A percentile compares a stretch with the other conserved stretches of the same genome.
These are phyloP conservation scores for Paraconiothyrium brasiliense DNA, from an alignment of 2,329 filamentous ascomycete genomes.

Conservation along the genomic window DNA sequence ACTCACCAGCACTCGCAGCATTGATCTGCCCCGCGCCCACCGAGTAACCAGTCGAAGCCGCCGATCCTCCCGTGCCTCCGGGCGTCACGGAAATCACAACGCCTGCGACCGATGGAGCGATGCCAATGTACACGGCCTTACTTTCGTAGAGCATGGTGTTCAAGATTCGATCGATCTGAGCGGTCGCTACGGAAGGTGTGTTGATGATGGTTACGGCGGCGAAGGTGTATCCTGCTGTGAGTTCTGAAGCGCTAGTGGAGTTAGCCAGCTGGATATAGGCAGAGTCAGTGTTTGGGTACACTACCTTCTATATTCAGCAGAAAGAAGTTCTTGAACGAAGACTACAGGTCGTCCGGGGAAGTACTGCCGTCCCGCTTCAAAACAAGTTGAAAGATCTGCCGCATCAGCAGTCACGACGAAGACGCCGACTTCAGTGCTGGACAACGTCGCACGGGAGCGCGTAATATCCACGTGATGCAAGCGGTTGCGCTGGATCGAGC, in stretches of 20 bases:
- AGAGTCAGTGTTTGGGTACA: neutral
- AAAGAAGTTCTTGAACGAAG: conserved; percentile 18
- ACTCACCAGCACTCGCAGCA: conserved; percentile 13
- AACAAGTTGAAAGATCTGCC: conserved; percentile 18
- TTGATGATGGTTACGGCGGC: conserved; percentile 17
- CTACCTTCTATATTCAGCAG: conserved; percentile 20
- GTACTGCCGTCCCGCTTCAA: conserved; percentile 3
- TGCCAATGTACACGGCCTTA: conserved; percentile 23
- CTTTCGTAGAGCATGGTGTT: conserved; percentile 21
- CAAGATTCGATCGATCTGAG: conserved; percentile 22
- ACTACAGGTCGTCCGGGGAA: conserved; percentile 16
- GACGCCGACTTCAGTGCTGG: conserved; percentile 16
- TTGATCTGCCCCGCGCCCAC: conserved; percentile 1
- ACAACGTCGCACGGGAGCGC: neutral
- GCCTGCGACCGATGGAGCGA: conserved; percentile 19
- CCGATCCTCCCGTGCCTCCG: neutral
- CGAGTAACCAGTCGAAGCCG: neutral
- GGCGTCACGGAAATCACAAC: conserved; percentile 1
- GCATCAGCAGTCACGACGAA: conserved; percentile 20
- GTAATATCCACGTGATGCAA: conserved; percentile 15
- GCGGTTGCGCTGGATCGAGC: conserved; percentile 23
- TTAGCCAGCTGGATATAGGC: neutral
- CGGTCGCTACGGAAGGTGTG: conserved; percentile 15
- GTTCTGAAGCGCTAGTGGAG: neutral
- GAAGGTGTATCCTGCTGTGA: conserved; percentile 15